Conservation (phyloP, 768 basidiomycete genomes). For the Cystobasidium ongulense region DNA sequence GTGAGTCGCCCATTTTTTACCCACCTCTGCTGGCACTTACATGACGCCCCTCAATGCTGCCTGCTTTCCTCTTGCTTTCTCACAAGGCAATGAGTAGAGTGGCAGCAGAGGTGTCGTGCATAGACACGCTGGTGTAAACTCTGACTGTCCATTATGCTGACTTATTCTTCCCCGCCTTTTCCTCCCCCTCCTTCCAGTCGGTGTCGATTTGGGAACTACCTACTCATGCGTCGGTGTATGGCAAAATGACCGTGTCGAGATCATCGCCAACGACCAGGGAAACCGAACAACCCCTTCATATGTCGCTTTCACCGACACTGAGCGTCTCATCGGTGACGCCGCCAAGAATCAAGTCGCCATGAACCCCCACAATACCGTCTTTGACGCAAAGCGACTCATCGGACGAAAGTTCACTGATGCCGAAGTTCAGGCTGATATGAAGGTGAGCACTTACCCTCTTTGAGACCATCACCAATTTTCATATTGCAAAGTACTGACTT, state of each 20-base stretch:
- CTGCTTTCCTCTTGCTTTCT: background rate
- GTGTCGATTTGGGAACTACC: conserved; percentile 65
- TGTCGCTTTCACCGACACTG: conserved; percentile 52
- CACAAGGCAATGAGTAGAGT: background rate
- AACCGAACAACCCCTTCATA: conserved; percentile 51
- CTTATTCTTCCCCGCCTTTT: background rate
- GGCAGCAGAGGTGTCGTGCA: background rate
- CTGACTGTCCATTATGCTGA: background rate
- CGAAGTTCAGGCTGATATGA: conserved; percentile 50
- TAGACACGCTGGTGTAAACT: background rate
- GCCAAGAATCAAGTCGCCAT: conserved; percentile 98
- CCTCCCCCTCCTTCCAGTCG: conserved; percentile 35
- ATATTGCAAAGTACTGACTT: background rate
- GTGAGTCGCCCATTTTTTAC: background rate
- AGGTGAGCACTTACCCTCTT: too few species aligned
- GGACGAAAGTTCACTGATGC: conserved; percentile 72
- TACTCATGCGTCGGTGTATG: conserved; percentile 99
- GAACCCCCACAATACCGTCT: conserved; percentile 96
- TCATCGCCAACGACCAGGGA: conserved; percentile 45
- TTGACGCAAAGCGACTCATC: conserved; percentile 96
- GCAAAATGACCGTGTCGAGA: conserved; percentile 99
- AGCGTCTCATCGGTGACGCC: conserved; percentile 97
- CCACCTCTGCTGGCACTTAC: background rate
- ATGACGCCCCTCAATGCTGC: background rate
- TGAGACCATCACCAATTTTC: too few species aligned